Evolutionary conservation across 73 alveolate genomes (phyloP).

Genomic region (Paramecium octaurelia): DNA sequence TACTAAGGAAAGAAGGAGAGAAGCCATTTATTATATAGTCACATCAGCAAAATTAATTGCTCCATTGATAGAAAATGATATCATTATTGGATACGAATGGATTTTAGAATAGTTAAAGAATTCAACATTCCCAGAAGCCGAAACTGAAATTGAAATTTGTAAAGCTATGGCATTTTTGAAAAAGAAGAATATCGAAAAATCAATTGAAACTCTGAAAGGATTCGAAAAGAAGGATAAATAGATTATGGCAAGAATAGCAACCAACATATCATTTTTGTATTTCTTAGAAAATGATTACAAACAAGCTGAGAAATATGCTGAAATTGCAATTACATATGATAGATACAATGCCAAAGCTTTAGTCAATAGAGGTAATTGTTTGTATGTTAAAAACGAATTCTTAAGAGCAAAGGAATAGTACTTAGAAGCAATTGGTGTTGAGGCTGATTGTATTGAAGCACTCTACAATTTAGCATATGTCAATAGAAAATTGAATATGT

Average conservation of each 20-base stretch:
- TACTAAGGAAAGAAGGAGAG: constrained; percentile 91
- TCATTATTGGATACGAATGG: constrained; percentile 88
- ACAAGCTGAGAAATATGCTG: constrained; percentile 98
- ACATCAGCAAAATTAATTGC: constrained; percentile 93
- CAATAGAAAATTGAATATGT: constrained; percentile 62
- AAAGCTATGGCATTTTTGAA: constrained; percentile 94
- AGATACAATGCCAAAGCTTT: constrained; percentile 98
- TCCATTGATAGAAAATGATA: constrained; percentile 92
- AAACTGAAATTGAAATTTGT: constrained; percentile 95
- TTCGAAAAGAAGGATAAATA: constrained; percentile 98
- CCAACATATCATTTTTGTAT: constrained; percentile 95
- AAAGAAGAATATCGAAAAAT: constrained; percentile 92
- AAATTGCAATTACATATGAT: constrained; percentile 97
- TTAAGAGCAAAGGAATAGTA: constrained; percentile 97
- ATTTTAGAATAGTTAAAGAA: constrained; percentile 90
- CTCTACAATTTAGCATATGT: constrained; percentile 99
- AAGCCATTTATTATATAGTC: constrained; percentile 74
- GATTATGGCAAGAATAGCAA: constrained; percentile 98
- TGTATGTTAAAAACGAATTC: constrained; percentile 96
- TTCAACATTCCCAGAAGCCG: constrained; percentile 91
- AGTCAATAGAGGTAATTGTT: constrained; percentile 99
- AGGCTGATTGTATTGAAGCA: constrained; percentile 99
- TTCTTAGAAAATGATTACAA: constrained; percentile 96
- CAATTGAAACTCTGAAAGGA: constrained; percentile 94
- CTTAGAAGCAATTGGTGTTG: constrained; percentile 99